Conservation (phyloP, 2,329 filamentous ascomycete species). For the Sphaerulina vaccinii region DNA sequence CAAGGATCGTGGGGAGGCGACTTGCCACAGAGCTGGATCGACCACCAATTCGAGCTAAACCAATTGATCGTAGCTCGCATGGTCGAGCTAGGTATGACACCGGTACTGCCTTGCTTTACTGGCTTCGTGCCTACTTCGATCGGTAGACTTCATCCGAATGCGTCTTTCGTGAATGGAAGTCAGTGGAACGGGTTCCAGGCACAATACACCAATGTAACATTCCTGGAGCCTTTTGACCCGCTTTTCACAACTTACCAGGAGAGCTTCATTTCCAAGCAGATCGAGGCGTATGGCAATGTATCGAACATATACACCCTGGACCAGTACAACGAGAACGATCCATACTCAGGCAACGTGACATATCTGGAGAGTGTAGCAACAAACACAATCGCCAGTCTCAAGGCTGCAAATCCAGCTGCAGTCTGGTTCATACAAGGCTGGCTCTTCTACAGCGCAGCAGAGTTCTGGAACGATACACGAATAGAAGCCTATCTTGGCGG, state of each 20-base stretch:
- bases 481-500: constrained; percentile 53
- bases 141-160: constrained; percentile 44
- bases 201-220: constrained; percentile 49
- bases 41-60: constrained; percentile 50
- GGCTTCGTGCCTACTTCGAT: constrained; percentile 51
- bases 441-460: constrained; percentile 48
- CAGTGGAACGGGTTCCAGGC: constrained; percentile 46
- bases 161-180: constrained; percentile 45
- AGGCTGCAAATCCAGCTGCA: constrained; percentile 49
- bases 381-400: constrained; percentile 50
- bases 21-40: constrained; percentile 48
- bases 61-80: constrained; percentile 51
- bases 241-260: constrained; percentile 47
- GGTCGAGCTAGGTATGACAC: constrained; percentile 55
- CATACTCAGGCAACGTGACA: constrained; percentile 46
- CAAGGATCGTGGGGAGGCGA: constrained; percentile 50
- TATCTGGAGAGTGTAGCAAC: constrained; percentile 47
- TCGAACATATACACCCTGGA: constrained; percentile 53
- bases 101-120: constrained; percentile 52
- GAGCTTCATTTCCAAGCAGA: constrained; percentile 50
- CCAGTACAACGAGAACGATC: constrained; percentile 55
- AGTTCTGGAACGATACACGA: constrained; percentile 48
- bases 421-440: constrained; percentile 56
- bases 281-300: constrained; percentile 49
- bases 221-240: constrained; percentile 49